Conservation (phyloP, 2,329 filamentous ascomycete species). For the Exophiala spinifera region DNA sequence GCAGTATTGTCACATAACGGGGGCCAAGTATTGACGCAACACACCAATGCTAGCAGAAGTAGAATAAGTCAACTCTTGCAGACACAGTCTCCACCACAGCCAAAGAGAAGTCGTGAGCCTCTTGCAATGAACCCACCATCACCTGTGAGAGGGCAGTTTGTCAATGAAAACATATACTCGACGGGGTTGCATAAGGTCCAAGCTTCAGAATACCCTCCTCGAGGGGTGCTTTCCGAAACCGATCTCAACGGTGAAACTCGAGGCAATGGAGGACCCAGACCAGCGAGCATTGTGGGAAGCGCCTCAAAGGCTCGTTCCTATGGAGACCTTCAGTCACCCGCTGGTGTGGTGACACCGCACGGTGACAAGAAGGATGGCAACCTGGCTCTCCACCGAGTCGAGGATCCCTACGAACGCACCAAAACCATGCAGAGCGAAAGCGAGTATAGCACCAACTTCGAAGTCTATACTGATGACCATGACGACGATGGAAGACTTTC, state of each 20-base stretch:
- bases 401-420: conserved; percentile 22
- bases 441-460: conserved; percentile 27
- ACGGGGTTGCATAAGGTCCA: conserved; percentile 5
- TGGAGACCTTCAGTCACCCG: conserved; percentile 33
- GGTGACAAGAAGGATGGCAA: conserved; percentile 5
- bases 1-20: conserved; percentile 7
- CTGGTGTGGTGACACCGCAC: conserved; percentile 11
- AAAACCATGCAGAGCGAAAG: conserved; percentile 26
- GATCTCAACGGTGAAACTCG: conserved; percentile 35
- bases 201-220: not conserved
- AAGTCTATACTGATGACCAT: conserved; percentile 22
- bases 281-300: conserved; percentile 32
- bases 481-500: conserved; percentile 17
- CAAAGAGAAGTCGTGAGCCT: conserved; percentile 36
- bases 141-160: conserved; percentile 35
- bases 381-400: conserved; percentile 1
- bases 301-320: conserved; percentile 40
- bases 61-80: conserved; percentile 8
- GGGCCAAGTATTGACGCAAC: conserved; percentile 1
- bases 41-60: conserved; percentile 7
- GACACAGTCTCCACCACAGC: conserved; percentile 14
- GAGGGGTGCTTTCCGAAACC: conserved; percentile 22
- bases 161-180: conserved; percentile 23
- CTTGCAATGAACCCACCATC: conserved; percentile 48
- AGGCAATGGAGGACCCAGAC: conserved; percentile 12